These are phyloP conservation scores for Inga oerstediana DNA, from an alignment of 306 rosid species.

Conservation along the genomic window DNA sequence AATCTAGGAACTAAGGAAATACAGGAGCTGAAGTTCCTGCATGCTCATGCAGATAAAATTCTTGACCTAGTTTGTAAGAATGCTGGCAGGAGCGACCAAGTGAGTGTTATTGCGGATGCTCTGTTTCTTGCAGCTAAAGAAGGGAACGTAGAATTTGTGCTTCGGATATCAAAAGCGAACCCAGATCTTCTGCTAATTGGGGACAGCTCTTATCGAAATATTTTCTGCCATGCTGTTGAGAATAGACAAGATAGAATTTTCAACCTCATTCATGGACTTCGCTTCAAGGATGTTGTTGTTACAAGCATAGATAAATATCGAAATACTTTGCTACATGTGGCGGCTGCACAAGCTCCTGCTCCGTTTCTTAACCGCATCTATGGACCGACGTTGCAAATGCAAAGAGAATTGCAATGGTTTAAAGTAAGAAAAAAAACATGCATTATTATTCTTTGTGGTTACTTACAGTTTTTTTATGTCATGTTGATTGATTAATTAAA, in stretches of 20 bases:
- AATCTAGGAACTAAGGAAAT: neutral
- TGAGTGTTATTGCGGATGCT: neutral
- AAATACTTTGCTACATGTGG: constrained; percentile 1
- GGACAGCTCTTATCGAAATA: rapidly evolving
- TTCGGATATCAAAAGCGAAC: neutral
- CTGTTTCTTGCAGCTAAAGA: neutral
- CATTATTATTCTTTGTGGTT: too few species aligned
- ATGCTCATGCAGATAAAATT: neutral
- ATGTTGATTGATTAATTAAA: too few species aligned
- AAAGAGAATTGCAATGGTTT: neutral
- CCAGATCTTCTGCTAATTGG: neutral
- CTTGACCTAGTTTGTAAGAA: neutral
- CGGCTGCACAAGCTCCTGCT: neutral
- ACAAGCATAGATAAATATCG: rapidly evolving
- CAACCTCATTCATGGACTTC: neutral
- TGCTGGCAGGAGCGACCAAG: neutral
- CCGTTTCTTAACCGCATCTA: neutral
- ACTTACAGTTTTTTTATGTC: too few species aligned
- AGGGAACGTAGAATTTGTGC: constrained; percentile 1
- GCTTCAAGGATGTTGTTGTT: neutral
- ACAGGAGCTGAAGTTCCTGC: constrained; percentile 1
- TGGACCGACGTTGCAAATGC: neutral
- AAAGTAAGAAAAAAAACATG: neutral
- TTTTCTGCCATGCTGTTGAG: neutral
- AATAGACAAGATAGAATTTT: too few species aligned